These are phyloP conservation scores for Skeletonema costatum DNA, from an alignment of 108 stramenopile genomes.

Conservation along the genomic window DNA sequence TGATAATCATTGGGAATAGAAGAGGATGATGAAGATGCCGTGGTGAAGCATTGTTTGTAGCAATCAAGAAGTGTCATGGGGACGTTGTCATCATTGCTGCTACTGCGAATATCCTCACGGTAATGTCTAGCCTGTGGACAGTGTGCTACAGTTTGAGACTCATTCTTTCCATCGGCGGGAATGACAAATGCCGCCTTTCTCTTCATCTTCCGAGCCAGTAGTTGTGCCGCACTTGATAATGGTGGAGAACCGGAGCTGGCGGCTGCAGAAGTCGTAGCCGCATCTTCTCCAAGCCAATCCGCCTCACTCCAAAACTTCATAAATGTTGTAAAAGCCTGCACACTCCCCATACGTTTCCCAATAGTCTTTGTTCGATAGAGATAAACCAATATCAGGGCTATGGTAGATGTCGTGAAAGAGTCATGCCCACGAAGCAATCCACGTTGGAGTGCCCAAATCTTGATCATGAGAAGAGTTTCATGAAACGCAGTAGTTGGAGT, in stretches of 20 bases:
- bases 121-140: constrained; percentile 60
- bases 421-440: constrained; percentile 83
- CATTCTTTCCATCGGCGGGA: constrained; percentile 55
- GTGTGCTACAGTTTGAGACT: constrained; percentile 56
- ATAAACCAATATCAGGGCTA: constrained; percentile 66
- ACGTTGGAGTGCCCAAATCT: constrained; percentile 84
- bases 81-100: constrained; percentile 9
- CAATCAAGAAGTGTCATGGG: constrained; percentile 66
- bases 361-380: constrained; percentile 70
- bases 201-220: constrained; percentile 8
- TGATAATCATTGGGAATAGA: constrained; percentile 15
- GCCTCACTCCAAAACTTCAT: constrained; percentile 76
- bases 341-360: constrained; percentile 67
- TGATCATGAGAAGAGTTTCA: constrained; percentile 66
- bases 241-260: not conserved
- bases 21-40: constrained; percentile 14
- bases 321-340: constrained; percentile 77
- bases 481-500: constrained; percentile 45
- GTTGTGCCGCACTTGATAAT: constrained; percentile 1
- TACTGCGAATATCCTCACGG: constrained; percentile 29
- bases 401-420: constrained; percentile 60
- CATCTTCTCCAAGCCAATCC: constrained; percentile 73
- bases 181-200: constrained; percentile 64
- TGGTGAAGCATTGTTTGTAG: constrained; percentile 48
- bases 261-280: not conserved